Evolutionary conservation across 2,329 filamentous ascomycete genomes (phyloP).

Genomic region (Fusarium ambrosium): DNA sequence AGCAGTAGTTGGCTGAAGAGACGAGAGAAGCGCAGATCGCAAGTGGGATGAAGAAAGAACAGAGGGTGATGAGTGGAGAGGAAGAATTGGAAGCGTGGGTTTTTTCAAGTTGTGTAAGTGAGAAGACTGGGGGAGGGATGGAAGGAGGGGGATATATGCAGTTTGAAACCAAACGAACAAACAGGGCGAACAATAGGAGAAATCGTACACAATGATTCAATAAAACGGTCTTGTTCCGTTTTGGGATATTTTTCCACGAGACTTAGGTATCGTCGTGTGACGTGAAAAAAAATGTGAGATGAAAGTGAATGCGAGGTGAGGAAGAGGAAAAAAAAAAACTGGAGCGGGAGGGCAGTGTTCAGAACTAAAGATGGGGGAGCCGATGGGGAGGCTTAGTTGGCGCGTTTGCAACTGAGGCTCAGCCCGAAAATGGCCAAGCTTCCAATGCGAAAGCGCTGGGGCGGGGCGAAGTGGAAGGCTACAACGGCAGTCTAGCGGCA

Average conservation of each 20-base stretch:
- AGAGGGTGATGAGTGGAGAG: background rate
- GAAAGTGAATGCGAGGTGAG: constrained; percentile 14
- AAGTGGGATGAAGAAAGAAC: constrained; percentile 1
- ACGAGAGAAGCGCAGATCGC: background rate
- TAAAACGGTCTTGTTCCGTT: background rate
- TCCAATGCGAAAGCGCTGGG: background rate
- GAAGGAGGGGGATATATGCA: constrained; percentile 1
- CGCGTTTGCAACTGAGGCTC: constrained; percentile 15
- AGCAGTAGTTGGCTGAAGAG: background rate
- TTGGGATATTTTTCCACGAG: background rate
- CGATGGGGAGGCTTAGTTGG: constrained; percentile 26
- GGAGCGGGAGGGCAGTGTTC: constrained; percentile 34
- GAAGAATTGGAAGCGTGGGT: constrained; percentile 1
- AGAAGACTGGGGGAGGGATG: constrained; percentile 8
- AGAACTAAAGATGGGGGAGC: constrained; percentile 2
- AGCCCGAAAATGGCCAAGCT: background rate
- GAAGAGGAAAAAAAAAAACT: constrained; percentile 35
- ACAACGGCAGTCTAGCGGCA: constrained; percentile 7
- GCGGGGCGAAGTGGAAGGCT: background rate
- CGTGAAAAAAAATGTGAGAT: constrained; percentile 3
- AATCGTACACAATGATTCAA: constrained; percentile 23
- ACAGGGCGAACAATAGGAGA: constrained; percentile 2
- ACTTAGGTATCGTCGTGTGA: constrained; percentile 14
- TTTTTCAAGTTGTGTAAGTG: constrained; percentile 33
- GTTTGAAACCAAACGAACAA: constrained; percentile 11